These are phyloP conservation scores for Corymbia calophylla DNA, from an alignment of 441 rosid species.

Conservation along the genomic window DNA sequence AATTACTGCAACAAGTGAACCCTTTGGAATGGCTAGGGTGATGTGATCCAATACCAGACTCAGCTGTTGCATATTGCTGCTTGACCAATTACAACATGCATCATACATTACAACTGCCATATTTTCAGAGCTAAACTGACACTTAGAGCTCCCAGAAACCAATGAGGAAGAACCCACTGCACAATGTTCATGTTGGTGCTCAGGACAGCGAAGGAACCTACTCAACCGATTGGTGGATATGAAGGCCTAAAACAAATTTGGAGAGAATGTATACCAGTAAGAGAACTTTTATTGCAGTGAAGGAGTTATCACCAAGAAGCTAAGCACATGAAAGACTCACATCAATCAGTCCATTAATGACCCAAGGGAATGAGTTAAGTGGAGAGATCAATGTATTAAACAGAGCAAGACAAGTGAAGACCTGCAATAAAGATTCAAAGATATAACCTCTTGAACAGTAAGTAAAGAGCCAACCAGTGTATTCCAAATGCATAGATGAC, in stretches of 20 bases:
- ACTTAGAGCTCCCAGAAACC: slow-evolving; percentile 17
- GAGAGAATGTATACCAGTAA: slow-evolving; percentile 1
- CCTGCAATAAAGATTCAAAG: slow-evolving; percentile 40
- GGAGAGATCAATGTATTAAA: slow-evolving; percentile 90
- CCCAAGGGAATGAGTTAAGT: slow-evolving; percentile 96
- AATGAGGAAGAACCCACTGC: slow-evolving; percentile 11
- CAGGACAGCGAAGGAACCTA: slow-evolving; percentile 71
- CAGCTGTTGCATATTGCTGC: slow-evolving; percentile 25
- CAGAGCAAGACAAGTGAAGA: slow-evolving; percentile 91
- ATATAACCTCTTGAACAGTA: slow-evolving; percentile 4
- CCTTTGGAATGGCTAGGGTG: slow-evolving; percentile 57
- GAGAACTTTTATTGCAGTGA: background rate
- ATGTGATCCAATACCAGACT: slow-evolving; percentile 54
- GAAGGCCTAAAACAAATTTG: slow-evolving; percentile 45
- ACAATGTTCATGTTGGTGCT: slow-evolving; percentile 20
- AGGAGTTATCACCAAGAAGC: background rate
- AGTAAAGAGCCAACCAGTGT: background rate
- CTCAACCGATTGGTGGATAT: slow-evolving; percentile 81
- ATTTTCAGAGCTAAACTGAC: slow-evolving; percentile 29
- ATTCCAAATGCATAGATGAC: background rate
- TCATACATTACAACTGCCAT: slow-evolving; percentile 43
- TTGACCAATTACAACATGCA: slow-evolving; percentile 76
- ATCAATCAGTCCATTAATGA: slow-evolving; percentile 91
- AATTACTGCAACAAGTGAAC: slow-evolving; percentile 57
- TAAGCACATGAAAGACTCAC: slow-evolving; percentile 42